A percentile compares a stretch with the other conserved stretches of the same genome.
Evolutionary conservation across 2,329 filamentous ascomycete genomes (phyloP).

Genomic region (Arthrobotrys entomopaga): DNA sequence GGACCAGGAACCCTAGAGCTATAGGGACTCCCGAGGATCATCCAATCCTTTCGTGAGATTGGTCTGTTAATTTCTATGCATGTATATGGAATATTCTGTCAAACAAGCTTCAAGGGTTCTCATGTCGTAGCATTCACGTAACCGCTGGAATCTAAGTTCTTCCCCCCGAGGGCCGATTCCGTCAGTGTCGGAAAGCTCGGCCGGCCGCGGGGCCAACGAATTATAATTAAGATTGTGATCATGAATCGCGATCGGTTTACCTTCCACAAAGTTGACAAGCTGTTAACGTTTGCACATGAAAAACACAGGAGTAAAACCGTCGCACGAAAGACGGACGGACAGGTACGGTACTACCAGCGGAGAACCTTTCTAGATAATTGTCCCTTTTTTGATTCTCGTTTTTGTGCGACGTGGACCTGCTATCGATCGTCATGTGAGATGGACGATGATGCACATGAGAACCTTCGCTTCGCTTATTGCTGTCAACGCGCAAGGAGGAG

Average conservation of each 20-base stretch:
- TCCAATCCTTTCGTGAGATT: slow-evolving; percentile 16
- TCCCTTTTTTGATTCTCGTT: slow-evolving; percentile 17
- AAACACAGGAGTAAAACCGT: slow-evolving; percentile 22
- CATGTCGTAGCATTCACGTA: slow-evolving; percentile 5
- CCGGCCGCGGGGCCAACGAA: too few relatives aligned
- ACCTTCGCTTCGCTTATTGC: slow-evolving; percentile 21
- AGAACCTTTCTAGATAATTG: not conserved
- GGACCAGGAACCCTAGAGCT: slow-evolving; percentile 20
- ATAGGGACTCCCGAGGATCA: slow-evolving; percentile 5
- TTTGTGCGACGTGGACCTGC: slow-evolving; percentile 27
- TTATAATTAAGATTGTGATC: slow-evolving; percentile 27
- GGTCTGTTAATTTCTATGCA: slow-evolving; percentile 17
- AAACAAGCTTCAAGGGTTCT: slow-evolving; percentile 14
- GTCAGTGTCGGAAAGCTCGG: not conserved
- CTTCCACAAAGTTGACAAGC: not conserved
- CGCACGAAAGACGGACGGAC: slow-evolving; percentile 25
- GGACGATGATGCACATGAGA: slow-evolving; percentile 32
- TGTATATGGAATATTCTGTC: slow-evolving; percentile 39
- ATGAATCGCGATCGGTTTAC: not conserved
- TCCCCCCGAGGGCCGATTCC: slow-evolving; percentile 26
- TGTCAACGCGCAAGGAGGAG: not conserved
- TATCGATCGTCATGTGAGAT: slow-evolving; percentile 39
- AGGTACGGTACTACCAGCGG: slow-evolving; percentile 11
- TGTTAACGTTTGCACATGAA: slow-evolving; percentile 31
- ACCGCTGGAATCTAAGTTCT: slow-evolving; percentile 4